phyloP scores from a whole-genome alignment of 768 basidiomycete species.

The Myochromella boudieri region DNA sequence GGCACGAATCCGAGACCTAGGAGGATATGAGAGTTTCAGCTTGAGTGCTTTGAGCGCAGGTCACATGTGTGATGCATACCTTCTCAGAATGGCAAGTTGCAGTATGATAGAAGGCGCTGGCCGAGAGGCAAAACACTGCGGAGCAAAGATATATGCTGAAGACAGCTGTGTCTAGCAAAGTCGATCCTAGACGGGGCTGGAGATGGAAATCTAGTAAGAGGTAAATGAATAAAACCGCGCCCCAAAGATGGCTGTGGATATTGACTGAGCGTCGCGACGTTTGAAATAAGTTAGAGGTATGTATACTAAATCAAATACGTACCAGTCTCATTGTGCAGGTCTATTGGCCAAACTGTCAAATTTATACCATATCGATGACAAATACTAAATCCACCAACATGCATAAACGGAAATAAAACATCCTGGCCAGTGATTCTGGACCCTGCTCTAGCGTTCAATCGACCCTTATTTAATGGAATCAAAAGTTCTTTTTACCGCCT shows the following conservation, averaged over 20 bases:
- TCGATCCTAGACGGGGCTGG: constrained; percentile 53
- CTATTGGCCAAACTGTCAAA: constrained; percentile 33
- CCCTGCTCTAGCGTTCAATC: constrained; percentile 34
- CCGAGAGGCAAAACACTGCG: constrained; percentile 71
- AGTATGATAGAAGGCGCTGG: constrained; percentile 75
- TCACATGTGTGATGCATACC: constrained; percentile 37
- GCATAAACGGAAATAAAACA: constrained; percentile 64
- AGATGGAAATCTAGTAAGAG: constrained; percentile 54
- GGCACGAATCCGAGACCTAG: constrained; percentile 60
- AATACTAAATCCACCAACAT: constrained; percentile 45
- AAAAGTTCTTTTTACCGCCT: constrained; percentile 47
- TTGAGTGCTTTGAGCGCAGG: background rate
- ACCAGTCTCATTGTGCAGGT: constrained; percentile 81
- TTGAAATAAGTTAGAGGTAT: constrained; percentile 10
- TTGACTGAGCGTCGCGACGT: constrained; percentile 76
- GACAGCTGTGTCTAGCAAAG: constrained; percentile 60
- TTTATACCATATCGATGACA: constrained; percentile 15
- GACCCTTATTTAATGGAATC: constrained; percentile 6
- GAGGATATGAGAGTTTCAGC: constrained; percentile 6
- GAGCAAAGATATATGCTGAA: constrained; percentile 66
- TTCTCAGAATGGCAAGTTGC: constrained; percentile 69
- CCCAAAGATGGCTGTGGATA: constrained; percentile 81
- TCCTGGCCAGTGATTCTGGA: constrained; percentile 59
- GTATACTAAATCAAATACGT: constrained; percentile 4
- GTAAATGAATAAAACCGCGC: constrained; percentile 58